phyloP scores from a whole-genome alignment of 148 eudicot genomes.

The Limonium bicolor region DNA sequence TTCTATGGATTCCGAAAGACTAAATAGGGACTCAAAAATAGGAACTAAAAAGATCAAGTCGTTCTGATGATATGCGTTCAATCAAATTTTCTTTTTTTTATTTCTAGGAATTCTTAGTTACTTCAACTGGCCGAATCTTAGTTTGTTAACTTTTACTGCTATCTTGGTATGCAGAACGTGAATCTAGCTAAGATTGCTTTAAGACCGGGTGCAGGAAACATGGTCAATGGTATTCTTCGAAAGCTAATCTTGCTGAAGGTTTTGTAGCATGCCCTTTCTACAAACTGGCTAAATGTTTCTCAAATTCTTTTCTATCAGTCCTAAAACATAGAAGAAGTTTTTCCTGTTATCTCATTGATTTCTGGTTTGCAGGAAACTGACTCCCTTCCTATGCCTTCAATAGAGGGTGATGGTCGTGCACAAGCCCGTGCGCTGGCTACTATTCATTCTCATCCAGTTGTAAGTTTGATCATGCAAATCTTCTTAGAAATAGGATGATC shows the following conservation, averaged over 20 bases:
- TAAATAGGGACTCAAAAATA: no score
- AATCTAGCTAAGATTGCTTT: conserved; percentile 86
- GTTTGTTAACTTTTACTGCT: no score
- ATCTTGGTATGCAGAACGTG: conserved; percentile 48
- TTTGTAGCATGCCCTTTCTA: not conserved
- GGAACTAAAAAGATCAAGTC: no score
- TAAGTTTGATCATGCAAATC: conserved; percentile 24
- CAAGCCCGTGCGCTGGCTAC: conserved; percentile 91
- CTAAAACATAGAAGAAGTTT: no score
- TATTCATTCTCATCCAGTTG: conserved; percentile 95
- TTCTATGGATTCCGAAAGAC: no score
- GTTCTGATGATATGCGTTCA: no score
- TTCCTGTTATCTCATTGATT: no score
- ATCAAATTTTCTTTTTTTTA: no score
- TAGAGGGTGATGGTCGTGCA: conserved; percentile 73
- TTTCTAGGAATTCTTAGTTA: no score
- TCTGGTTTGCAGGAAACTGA: conserved; percentile 44
- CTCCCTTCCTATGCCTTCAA: conserved; percentile 63
- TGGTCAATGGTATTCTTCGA: conserved; percentile 94
- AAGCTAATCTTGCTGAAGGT: conserved; percentile 68
- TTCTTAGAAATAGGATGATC: not conserved
- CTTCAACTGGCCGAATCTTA: no score
- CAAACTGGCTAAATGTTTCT: no score
- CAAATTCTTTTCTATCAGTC: no score
- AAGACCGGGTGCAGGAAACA: conserved; percentile 94